Evolutionary conservation across 2,329 filamentous ascomycete genomes (phyloP), one percentile per base, ranked within the genome.

Genomic region (Lasiodiplodia gonubiensis): DNA sequence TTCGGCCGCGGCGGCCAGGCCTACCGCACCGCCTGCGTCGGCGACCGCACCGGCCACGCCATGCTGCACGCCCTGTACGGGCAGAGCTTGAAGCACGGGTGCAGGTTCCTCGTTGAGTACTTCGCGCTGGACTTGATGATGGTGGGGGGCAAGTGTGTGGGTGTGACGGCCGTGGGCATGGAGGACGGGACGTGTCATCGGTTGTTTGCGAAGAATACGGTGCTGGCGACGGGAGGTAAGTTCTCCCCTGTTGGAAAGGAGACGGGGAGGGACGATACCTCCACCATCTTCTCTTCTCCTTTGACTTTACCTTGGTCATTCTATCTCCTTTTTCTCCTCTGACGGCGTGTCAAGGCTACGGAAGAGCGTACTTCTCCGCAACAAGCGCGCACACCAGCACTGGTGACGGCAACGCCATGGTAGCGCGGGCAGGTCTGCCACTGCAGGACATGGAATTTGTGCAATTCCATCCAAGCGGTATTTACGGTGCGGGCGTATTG

Each of bases 391-490:
- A 84, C 70, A 84, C 82, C 8, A 81, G 79, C 35, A 85, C 83
- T 0, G 83, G 82, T 23, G 83, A 85, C 69, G 83, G 83, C 21
- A 84, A 80, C 64, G 82, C 83, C 11, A 85, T 85, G 82, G 82
- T 79, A 4, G 76, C 82, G 27, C 75, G 83, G 70, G 83, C 82
- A 5, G 82, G 82, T 10, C 72, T 85, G 4, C 81, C 82, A 1
- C 79, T 84, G 53, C 82, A 84, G 70, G 82, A 84, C 69, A 81
- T 84, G 76, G 82, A 85, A 68, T 85, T 85, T 68, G 81, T 85
- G 2, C 83, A 84, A 67, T 85, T 85, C 66, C 83, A 85, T 69
- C 82, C 82, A 1, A 80, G 80, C 42, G 82, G 83, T 5, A 85
- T 84, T 48, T 85, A 84, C 68, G 83, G 82, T 30, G 82, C 82